Evolutionary conservation across 768 basidiomycete species (phyloP), one percentile per base, ranked within the genome.

Genomic region (Chalciporus piperatus): DNA sequence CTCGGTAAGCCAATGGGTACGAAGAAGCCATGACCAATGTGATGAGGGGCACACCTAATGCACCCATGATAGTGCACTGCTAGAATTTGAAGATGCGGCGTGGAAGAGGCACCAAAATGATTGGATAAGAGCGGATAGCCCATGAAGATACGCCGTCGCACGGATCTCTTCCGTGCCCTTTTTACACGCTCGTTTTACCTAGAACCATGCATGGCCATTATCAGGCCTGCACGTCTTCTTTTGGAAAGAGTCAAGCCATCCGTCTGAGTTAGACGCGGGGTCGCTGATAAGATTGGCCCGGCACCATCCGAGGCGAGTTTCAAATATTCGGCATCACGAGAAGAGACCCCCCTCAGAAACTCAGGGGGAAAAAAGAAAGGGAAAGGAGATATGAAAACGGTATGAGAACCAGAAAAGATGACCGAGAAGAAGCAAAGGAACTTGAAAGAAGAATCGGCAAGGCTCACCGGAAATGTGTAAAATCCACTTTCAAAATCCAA

Each of bases 391-490:
- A n/a, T 9, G 8, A n/a, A 37, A n/a, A 37, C 5, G 16, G 33
- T 9, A 30, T n/a, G 12, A 38, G 35, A 42, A n/a, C 35, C 35
- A 6, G 12, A 7, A 14, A 23, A 42, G 30, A 6, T 1, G 8
- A 37, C 35, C 17, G 20, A 17, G 43, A 32, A 12, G 28, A 30
- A 2, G 11, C 9, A 6, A 33, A 23, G 14, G 25, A 40, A 19
- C 11, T 11, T 12, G 37, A 30, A 19, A 9, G 16, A n/a, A 43
- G 4, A 32, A 42, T 13, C 12, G 46, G 35, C 23, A 32, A 41
- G 35, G 60, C 81, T 58, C 63, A 91, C 90, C 4, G 92, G 94
- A 68, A 96, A 92, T 30, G 84, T 65, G 70, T 96, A 96, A 63
- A 89, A 89, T 3, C 87, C 90, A 37, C 83, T 74, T 12, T 73